Evolutionary conservation across 2,329 filamentous ascomycete species (phyloP), one percentile per base, ranked within the genome.

Genomic region (Alternaria triticina): DNA sequence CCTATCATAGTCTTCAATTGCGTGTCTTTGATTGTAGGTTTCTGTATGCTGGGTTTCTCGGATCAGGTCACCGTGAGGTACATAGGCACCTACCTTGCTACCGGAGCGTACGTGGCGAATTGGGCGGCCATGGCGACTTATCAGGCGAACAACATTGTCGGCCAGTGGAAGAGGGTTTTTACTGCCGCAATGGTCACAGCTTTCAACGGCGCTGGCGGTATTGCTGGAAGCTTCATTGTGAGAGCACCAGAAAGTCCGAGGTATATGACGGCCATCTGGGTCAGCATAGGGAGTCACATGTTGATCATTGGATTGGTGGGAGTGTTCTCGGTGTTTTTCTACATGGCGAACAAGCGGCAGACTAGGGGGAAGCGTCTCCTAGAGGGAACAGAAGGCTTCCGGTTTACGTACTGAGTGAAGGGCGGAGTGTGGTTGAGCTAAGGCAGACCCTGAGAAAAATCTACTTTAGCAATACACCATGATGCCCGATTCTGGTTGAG

Each of bases 181-280:
- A 86, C 87, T 0, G 87, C 88, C 0, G 88, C 88, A 1, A 83
- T 85, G 0, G 84, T 89, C 3, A 86, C 87, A 11, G 87, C 87
- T 9, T 85, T 83, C 70, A 90, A 90, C 67, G 88, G 88, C 0
- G 84, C 88, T 15, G 88, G 88, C 9, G 88, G 88, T 0, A 88
- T 90, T 63, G 88, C 88, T 2, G 89, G 88, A 2, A 89, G 86
- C 71, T 91, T 88, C 71, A 90, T 91, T 66, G 87, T 91, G 4
- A 82, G 86, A 25, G 82, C 85, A 64, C 76, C 82, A 9, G 89
- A 91, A 73, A 88, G 88, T 3, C 89, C 89, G 7, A 78, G 82
- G 60, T 91, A 91, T 75, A 75, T 83, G 61, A 91, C 89, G 3
- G 89, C 89, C 2, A 85, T 91, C 13, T 91, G 88, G 88, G 84